A percentile compares a stretch with the other conserved stretches of the same genome.
phyloP scores from a whole-genome alignment of 176 grass and related monocot genomes.

The Oryza meridionalis region DNA sequence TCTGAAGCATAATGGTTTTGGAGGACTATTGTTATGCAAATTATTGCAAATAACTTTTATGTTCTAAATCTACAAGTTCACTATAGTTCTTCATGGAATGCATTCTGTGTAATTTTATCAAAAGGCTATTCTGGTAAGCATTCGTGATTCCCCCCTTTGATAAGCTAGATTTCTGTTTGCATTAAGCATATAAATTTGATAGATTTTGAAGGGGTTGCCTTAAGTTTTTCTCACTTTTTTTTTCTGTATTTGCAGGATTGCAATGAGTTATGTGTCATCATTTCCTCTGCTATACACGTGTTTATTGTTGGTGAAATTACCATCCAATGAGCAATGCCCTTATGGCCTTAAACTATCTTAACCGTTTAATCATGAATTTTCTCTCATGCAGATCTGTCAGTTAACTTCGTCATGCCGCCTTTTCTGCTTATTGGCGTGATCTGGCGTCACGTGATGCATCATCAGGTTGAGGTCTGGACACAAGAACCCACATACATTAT shows the following conservation, averaged over 20 bases:
- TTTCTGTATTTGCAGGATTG: not conserved
- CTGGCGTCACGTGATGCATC: not conserved
- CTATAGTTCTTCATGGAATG: not conserved
- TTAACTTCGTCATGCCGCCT: not conserved
- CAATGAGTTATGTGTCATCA: not conserved
- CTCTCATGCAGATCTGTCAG: slow-evolving; percentile 6
- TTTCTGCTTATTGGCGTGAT: slow-evolving; percentile 18
- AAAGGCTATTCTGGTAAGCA: slow-evolving; percentile 14
- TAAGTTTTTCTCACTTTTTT: not conserved
- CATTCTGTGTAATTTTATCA: not conserved
- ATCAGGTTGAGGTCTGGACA: slow-evolving; percentile 35
- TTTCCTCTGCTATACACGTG: slow-evolving; percentile 1
- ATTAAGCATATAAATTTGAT: not conserved
- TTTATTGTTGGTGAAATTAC: slow-evolving; percentile 2
- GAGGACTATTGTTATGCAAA: not conserved
- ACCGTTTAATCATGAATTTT: slow-evolving; percentile 18
- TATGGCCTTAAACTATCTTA: slow-evolving; percentile 13
- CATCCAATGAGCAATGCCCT: not conserved
- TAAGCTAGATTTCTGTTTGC: slow-evolving; percentile 3
- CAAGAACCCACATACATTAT: slow-evolving; percentile 16
- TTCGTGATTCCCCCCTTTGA: not conserved
- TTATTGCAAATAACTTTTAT: not conserved
- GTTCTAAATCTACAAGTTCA: not conserved
- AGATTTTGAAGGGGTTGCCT: slow-evolving; percentile 11
- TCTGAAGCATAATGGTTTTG: slow-evolving; percentile 14